These are phyloP conservation scores for Clarkia xantiana DNA, from an alignment of 345 rosid species.

Conservation along the genomic window DNA sequence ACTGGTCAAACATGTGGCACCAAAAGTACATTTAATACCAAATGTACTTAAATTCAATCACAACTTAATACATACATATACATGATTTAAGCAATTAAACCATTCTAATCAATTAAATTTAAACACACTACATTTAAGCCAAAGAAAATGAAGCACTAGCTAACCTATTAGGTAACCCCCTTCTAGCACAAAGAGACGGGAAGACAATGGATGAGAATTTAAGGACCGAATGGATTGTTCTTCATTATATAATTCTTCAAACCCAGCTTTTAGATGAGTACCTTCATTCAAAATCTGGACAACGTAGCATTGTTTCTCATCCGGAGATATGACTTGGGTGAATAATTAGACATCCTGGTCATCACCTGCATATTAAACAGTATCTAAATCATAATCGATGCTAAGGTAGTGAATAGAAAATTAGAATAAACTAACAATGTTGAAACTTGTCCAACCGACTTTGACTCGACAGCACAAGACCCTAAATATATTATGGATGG, in stretches of 20 bases:
- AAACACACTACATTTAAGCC: too few relatives aligned
- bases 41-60: too few relatives aligned
- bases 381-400: constrained; percentile 31
- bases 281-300: constrained; percentile 24
- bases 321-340: constrained; percentile 3
- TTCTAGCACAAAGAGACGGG: constrained; percentile 3
- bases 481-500: constrained; percentile 30
- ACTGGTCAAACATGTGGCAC: too few relatives aligned
- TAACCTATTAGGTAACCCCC: too few relatives aligned
- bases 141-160: too few relatives aligned
- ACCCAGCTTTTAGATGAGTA: constrained; percentile 24
- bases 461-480: constrained; percentile 60
- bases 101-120: too few relatives aligned
- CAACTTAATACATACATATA: too few relatives aligned
- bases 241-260: constrained; percentile 15
- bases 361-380: constrained; percentile 51
- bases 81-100: too few relatives aligned
- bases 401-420: constrained; percentile 1
- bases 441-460: constrained; percentile 57
- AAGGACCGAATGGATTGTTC: constrained; percentile 2
- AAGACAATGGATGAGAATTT: not conserved
- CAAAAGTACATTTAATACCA: too few relatives aligned
- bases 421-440: constrained; percentile 16
- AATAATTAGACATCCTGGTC: constrained; percentile 7
- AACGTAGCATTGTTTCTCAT: constrained; percentile 15